Percentiles rank a stretch among this genome's conserved stretches.
phyloP scores from a whole-genome alignment of 345 rosid genomes.

The Triadica sebifera region DNA sequence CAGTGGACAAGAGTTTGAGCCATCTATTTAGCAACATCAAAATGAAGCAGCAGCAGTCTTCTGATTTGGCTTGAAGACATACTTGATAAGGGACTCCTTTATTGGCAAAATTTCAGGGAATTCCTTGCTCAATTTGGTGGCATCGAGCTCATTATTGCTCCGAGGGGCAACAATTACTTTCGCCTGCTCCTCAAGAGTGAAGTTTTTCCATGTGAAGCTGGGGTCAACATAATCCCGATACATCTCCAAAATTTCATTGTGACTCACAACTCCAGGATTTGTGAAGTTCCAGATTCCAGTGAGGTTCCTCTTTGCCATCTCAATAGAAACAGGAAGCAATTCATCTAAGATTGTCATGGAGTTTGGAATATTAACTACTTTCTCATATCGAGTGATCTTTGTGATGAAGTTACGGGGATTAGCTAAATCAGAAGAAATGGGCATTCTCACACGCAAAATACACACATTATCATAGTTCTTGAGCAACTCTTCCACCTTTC shows the following conservation, averaged over 20 bases:
- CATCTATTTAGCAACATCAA: conserved; percentile 10
- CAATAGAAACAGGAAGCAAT: conserved; percentile 80
- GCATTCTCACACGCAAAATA: conserved; percentile 88
- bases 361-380: conserved; percentile 88
- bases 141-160: conserved; percentile 93
- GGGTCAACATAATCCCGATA: conserved; percentile 65
- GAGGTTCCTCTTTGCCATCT: conserved; percentile 94
- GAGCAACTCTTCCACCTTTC: conserved; percentile 77
- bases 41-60: conserved; percentile 45
- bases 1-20: background rate
- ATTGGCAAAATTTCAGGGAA: conserved; percentile 83
- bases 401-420: conserved; percentile 91
- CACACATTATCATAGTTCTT: conserved; percentile 83
- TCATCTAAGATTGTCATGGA: conserved; percentile 92
- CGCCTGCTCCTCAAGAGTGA: conserved; percentile 83
- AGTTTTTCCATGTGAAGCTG: conserved; percentile 77
- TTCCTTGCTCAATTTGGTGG: conserved; percentile 63
- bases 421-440: conserved; percentile 72
- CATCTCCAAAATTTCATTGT: conserved; percentile 89
- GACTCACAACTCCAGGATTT: conserved; percentile 86
- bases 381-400: conserved; percentile 72
- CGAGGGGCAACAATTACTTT: conserved; percentile 86
- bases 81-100: conserved; percentile 75
- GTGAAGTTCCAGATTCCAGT: conserved; percentile 92
- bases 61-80: conserved; percentile 76